Conservation (phyloP, 345 rosid genomes). For the Gossypium thurberi region DNA sequence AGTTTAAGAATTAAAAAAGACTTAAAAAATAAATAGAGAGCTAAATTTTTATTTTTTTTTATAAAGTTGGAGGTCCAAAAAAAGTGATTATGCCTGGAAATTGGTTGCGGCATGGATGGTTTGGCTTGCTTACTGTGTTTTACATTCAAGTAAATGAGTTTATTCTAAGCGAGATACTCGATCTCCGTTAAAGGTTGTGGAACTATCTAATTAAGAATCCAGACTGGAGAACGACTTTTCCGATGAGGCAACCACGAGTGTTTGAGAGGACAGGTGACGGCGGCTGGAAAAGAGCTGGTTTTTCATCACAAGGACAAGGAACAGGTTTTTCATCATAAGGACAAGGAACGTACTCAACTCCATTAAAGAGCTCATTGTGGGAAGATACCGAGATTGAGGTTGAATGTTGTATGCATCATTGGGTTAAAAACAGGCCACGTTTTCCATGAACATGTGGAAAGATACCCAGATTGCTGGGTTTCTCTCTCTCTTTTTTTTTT, state of each 20-base stretch:
- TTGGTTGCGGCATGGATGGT: not conserved
- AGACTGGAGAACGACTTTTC: slow-evolving; percentile 58
- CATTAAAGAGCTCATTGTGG: not conserved
- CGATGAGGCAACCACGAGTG: slow-evolving; percentile 45
- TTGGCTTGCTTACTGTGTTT: not conserved
- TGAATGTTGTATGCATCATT: not conserved
- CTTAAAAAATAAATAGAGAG: no score
- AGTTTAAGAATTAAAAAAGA: no score
- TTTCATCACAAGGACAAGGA: not conserved
- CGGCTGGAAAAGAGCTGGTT: slow-evolving; percentile 42
- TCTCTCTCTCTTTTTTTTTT: not conserved
- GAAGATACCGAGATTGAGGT: no score
- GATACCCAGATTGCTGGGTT: not conserved
- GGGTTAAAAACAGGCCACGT: not conserved
- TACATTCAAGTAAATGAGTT: not conserved
- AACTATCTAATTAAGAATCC: slow-evolving; percentile 51
- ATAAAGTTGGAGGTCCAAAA: no score
- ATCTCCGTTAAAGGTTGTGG: slow-evolving; percentile 44
- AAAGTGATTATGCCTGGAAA: no score
- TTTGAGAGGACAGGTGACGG: slow-evolving; percentile 56
- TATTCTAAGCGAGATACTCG: not conserved
- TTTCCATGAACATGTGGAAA: not conserved
- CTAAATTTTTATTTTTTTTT: no score
- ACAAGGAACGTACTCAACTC: not conserved
- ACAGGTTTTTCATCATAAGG: no score